A percentile compares a stretch with the other conserved stretches of the same genome.
Evolutionary conservation across 495 filamentous ascomycete genomes (phyloP).

Genomic region (Hypoxylon perforatum): DNA sequence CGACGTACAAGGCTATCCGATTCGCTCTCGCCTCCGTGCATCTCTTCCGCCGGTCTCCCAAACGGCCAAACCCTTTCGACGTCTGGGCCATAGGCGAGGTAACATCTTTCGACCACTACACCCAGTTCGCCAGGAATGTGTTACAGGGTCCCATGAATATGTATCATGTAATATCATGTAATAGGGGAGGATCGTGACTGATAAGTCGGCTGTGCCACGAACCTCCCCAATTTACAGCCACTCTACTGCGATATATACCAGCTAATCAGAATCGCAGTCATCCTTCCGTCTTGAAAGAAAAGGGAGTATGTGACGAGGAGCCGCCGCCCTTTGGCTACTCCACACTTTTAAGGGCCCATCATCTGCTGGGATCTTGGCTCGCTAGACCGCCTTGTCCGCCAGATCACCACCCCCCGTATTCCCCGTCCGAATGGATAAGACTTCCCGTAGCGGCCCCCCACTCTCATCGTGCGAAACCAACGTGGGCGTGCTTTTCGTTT

Average conservation of each 20-base stretch:
- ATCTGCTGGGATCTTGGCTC: constrained; percentile 39
- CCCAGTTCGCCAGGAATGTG: constrained; percentile 12
- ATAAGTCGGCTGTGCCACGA: constrained; percentile 14
- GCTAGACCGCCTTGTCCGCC: constrained; percentile 38
- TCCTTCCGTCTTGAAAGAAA: constrained; percentile 24
- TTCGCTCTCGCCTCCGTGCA: constrained; percentile 24
- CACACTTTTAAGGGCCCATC: constrained; percentile 32
- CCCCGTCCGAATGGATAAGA: constrained; percentile 40
- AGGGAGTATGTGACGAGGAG: constrained; percentile 21
- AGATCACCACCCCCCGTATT: constrained; percentile 34
- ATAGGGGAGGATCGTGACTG: constrained; percentile 30
- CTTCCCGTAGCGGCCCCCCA: constrained; percentile 40
- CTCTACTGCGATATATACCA: constrained; percentile 33
- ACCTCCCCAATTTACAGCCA: constrained; percentile 25
- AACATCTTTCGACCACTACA: constrained; percentile 28
- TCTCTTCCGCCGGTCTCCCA: constrained; percentile 23
- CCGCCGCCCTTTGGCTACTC: constrained; percentile 27
- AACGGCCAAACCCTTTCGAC: constrained; percentile 18
- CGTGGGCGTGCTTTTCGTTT: constrained; percentile 32
- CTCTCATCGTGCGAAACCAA: constrained; percentile 32
- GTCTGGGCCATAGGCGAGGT: constrained; percentile 21
- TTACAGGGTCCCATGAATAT: constrained; percentile 17
- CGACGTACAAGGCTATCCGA: constrained; percentile 21
- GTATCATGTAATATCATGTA: constrained; percentile 40
- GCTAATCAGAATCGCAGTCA: constrained; percentile 38